Evolutionary conservation across 495 filamentous ascomycete species (phyloP).

Genomic region (Daldinia concentrica): DNA sequence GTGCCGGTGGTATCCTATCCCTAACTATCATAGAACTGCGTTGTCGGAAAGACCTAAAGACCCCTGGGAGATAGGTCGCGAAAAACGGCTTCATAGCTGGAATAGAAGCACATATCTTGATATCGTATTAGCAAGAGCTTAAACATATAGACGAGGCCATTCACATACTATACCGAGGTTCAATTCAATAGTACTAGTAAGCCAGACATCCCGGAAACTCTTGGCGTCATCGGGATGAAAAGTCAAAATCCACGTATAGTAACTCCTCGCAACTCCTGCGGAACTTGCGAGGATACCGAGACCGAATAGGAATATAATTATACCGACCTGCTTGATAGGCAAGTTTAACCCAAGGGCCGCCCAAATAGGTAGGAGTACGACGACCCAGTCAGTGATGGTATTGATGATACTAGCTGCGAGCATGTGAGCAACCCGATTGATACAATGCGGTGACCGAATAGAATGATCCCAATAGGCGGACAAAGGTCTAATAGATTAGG

Average conservation of each 20-base stretch:
- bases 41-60: constrained; percentile 20
- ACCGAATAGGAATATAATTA: constrained; percentile 66
- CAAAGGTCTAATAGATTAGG: constrained; percentile 54
- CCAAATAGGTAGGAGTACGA: constrained; percentile 68
- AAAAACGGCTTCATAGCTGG: constrained; percentile 65
- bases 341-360: constrained; percentile 65
- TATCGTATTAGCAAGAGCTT: constrained; percentile 7
- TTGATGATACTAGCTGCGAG: constrained; percentile 67
- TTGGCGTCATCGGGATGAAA: constrained; percentile 61
- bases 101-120: constrained; percentile 64
- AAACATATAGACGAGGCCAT: background rate
- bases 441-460: constrained; percentile 53
- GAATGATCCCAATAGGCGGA: constrained; percentile 63
- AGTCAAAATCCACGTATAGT: constrained; percentile 47
- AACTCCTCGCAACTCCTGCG: constrained; percentile 64
- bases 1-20: constrained; percentile 16
- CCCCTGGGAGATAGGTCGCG: constrained; percentile 21
- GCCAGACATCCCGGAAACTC: constrained; percentile 62
- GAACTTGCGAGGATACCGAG: constrained; percentile 67
- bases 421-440: constrained; percentile 60
- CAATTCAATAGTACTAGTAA: constrained; percentile 65
- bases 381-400: constrained; percentile 66
- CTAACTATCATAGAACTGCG: constrained; percentile 14
- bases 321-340: constrained; percentile 62
- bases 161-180: constrained; percentile 67